These are phyloP conservation scores for Fraxinus ornus DNA, from an alignment of 305 asterid genomes.

Conservation along the genomic window DNA sequence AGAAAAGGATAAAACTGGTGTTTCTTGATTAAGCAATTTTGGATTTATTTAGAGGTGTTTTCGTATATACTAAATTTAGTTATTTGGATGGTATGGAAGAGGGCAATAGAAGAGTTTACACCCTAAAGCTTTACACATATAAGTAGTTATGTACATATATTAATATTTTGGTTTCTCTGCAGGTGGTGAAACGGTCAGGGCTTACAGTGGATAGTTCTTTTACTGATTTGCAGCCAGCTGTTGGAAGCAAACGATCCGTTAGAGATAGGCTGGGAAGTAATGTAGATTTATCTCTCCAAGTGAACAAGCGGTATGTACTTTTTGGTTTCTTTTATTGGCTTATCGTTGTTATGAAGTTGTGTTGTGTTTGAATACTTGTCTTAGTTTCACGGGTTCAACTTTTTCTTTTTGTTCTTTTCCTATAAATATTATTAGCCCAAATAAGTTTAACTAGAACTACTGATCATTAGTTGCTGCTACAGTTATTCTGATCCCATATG, in stretches of 20 bases:
- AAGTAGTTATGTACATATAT: neutral
- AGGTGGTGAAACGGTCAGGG: slow-evolving; percentile 80
- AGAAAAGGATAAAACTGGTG: neutral
- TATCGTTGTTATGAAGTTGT: neutral
- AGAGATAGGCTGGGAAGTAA: slow-evolving; percentile 75
- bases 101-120: neutral
- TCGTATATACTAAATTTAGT: neutral
- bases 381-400: neutral
- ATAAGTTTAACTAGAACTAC: neutral
- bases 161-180: neutral
- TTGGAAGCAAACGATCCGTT: slow-evolving; percentile 71
- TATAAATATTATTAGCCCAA: neutral
- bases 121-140: neutral
- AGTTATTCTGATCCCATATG: neutral
- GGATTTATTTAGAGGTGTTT: neutral
- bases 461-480: slow-evolving; percentile 8
- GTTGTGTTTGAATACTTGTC: slow-evolving; percentile 3
- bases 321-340: neutral
- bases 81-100: neutral
- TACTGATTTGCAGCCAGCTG: slow-evolving; percentile 34
- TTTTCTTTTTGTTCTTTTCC: neutral
- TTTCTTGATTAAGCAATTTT: neutral
- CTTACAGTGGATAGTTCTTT: slow-evolving; percentile 34
- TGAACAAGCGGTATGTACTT: slow-evolving; percentile 60
- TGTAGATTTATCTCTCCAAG: slow-evolving; percentile 46